These are phyloP conservation scores for Apiotrichum akiyoshidainum DNA, from an alignment of 1,284 basidiomycete genomes.

Conservation along the genomic window DNA sequence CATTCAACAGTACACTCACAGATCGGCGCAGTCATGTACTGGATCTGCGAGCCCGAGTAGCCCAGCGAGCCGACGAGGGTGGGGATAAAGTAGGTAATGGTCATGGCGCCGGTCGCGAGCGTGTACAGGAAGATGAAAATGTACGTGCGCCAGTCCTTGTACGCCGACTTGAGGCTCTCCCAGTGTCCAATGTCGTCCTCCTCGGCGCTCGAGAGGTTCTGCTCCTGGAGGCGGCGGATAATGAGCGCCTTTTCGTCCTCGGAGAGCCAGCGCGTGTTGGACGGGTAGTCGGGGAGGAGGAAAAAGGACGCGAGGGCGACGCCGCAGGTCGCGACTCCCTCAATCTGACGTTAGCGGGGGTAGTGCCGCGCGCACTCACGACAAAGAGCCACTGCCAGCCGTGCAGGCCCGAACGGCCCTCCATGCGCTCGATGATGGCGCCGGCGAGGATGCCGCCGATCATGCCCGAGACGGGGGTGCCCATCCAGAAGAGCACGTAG, in stretches of 20 bases:
- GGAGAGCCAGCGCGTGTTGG: constrained; percentile 36
- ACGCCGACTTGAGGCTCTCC: constrained; percentile 24
- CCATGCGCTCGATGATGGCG: constrained; percentile 20
- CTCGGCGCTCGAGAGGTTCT: constrained; percentile 29
- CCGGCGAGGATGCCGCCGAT: constrained; percentile 34
- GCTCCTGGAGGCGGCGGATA: constrained; percentile 9
- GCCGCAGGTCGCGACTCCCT: constrained; percentile 31
- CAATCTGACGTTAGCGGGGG: constrained; percentile 47
- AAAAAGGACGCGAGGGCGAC: constrained; percentile 18
- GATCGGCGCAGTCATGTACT: constrained; percentile 48
- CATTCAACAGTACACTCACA: constrained; percentile 2
- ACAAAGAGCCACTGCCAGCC: constrained; percentile 23
- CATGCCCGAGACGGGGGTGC: constrained; percentile 22
- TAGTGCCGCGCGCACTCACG: constrained; percentile 4
- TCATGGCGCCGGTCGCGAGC: constrained; percentile 42
- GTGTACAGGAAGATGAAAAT: constrained; percentile 41
- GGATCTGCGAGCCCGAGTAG: constrained; percentile 36
- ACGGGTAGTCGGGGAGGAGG: constrained; percentile 41
- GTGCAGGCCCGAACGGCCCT: constrained; percentile 8
- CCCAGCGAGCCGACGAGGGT: constrained; percentile 39
- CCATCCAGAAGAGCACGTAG: constrained; percentile 22
- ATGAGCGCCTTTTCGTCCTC: constrained; percentile 21
- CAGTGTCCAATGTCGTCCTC: constrained; percentile 22
- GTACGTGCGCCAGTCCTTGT: constrained; percentile 43
- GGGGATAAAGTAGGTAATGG: constrained; percentile 49